These are phyloP conservation scores for Scleroderma citrinum DNA, from an alignment of 768 basidiomycete species.

Conservation along the genomic window DNA sequence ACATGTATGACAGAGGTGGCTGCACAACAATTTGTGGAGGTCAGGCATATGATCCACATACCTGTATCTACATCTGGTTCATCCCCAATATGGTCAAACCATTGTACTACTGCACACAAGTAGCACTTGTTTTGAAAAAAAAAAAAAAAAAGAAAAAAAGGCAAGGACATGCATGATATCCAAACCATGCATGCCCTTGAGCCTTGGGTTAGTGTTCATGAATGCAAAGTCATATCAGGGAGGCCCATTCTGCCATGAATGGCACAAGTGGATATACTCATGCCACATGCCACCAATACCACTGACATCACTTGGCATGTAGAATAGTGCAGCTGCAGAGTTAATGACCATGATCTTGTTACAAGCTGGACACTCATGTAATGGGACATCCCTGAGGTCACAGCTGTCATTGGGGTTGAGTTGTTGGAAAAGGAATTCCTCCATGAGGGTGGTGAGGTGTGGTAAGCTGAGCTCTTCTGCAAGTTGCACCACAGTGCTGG, in stretches of 20 bases:
- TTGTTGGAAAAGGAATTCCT: conserved; percentile 6
- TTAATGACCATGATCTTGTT: conserved; percentile 1
- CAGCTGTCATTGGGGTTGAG: neutral
- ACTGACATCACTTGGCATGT: conserved; percentile 3
- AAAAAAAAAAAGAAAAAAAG: conserved; percentile 22
- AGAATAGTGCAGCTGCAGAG: conserved; percentile 2
- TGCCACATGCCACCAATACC: conserved; percentile 8
- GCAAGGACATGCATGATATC: conserved; percentile 15
- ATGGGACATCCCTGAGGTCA: neutral
- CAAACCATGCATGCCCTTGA: conserved; percentile 19
- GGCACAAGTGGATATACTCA: conserved; percentile 3
- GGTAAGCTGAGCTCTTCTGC: conserved; percentile 23
- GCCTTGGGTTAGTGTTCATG: conserved; percentile 8
- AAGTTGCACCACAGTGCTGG: conserved; percentile 13
- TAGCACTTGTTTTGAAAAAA: conserved; percentile 2
- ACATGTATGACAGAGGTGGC: neutral
- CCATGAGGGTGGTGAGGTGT: conserved; percentile 19
- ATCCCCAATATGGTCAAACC: conserved; percentile 16
- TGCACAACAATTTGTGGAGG: neutral
- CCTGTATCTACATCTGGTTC: conserved; percentile 14
- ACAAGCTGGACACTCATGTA: too few relatives aligned
- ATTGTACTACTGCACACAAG: conserved; percentile 23
- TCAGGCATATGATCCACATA: conserved; percentile 19
- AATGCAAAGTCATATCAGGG: conserved; percentile 23
- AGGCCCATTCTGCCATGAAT: neutral